A percentile compares a stretch with the other conserved stretches of the same genome.
These are phyloP conservation scores for Nitzschia sp. DNA, from an alignment of 108 stramenopile genomes.

Conservation along the genomic window DNA sequence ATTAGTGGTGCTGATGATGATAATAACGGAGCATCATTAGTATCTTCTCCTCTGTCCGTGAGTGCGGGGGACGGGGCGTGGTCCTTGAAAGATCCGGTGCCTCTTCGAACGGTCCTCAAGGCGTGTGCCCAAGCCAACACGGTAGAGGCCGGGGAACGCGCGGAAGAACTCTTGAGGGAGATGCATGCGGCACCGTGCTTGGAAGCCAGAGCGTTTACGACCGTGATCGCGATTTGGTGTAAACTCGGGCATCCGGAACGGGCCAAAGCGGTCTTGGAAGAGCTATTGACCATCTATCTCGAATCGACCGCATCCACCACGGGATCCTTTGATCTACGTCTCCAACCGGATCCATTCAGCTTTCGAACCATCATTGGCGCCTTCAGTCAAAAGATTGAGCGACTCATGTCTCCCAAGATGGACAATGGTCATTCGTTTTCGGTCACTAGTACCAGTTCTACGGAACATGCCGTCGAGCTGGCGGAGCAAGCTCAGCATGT, in stretches of 20 bases:
- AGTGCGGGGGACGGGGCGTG: neutral
- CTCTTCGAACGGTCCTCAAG: slow-evolving; percentile 27
- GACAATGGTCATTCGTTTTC: neutral
- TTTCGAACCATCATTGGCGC: slow-evolving; percentile 28
- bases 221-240: slow-evolving; percentile 27
- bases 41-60: no score
- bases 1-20: no score
- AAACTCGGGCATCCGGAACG: slow-evolving; percentile 22
- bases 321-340: neutral
- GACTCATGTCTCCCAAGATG: neutral
- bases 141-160: neutral
- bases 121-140: slow-evolving; percentile 22
- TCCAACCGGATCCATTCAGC: slow-evolving; percentile 23
- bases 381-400: slow-evolving; percentile 12
- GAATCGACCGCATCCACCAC: neutral
- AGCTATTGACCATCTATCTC: slow-evolving; percentile 10
- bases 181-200: neutral
- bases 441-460: neutral
- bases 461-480: neutral
- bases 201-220: slow-evolving; percentile 23
- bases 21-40: no score
- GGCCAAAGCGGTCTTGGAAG: slow-evolving; percentile 10
- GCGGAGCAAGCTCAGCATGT: slow-evolving; percentile 12
- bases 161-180: slow-evolving; percentile 6
- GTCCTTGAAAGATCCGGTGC: slow-evolving; percentile 5